Evolutionary conservation across 2,329 filamentous ascomycete genomes (phyloP).

Genomic region (Lachnellula cervina): DNA sequence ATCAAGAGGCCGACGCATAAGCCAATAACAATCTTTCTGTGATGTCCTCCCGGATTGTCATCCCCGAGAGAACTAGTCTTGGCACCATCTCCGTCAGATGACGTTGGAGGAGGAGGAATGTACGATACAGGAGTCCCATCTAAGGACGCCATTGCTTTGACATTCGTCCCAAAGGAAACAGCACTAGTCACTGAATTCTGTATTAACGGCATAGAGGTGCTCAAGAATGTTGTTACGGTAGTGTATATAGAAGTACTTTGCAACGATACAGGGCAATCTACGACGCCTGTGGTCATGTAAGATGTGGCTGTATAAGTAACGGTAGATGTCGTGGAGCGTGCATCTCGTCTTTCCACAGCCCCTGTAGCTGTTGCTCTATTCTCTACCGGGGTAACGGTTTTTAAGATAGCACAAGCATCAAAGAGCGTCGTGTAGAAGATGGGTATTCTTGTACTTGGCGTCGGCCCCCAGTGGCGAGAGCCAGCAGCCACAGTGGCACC

Average conservation of each 20-base stretch:
- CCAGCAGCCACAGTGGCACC: constrained; percentile 46
- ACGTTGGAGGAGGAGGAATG: constrained; percentile 34
- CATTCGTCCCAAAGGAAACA: constrained; percentile 40
- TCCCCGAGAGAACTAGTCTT: constrained; percentile 16
- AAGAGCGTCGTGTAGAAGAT: constrained; percentile 50
- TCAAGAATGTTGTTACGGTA: constrained; percentile 34
- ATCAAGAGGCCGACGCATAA: constrained; percentile 43
- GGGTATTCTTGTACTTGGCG: constrained; percentile 41
- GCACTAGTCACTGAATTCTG: constrained; percentile 30
- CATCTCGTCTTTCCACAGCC: constrained; percentile 19
- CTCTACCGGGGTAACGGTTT: constrained; percentile 7
- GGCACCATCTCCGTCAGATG: too few relatives aligned
- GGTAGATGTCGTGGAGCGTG: too few relatives aligned
- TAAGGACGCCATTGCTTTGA: constrained; percentile 34
- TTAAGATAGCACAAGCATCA: constrained; percentile 36
- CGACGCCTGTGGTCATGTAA: constrained; percentile 39
- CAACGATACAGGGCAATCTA: constrained; percentile 47
- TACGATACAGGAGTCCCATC: constrained; percentile 43
- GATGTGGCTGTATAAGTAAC: too few relatives aligned
- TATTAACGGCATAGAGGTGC: constrained; percentile 37
- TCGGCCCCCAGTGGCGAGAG: constrained; percentile 45
- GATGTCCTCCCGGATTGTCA: constrained; percentile 32
- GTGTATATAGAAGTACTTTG: constrained; percentile 40
- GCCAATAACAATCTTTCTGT: constrained; percentile 45
- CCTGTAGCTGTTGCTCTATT: constrained; percentile 38